Conservation (phyloP, 1,284 basidiomycete species). For the Moesziomyces sp. region DNA sequence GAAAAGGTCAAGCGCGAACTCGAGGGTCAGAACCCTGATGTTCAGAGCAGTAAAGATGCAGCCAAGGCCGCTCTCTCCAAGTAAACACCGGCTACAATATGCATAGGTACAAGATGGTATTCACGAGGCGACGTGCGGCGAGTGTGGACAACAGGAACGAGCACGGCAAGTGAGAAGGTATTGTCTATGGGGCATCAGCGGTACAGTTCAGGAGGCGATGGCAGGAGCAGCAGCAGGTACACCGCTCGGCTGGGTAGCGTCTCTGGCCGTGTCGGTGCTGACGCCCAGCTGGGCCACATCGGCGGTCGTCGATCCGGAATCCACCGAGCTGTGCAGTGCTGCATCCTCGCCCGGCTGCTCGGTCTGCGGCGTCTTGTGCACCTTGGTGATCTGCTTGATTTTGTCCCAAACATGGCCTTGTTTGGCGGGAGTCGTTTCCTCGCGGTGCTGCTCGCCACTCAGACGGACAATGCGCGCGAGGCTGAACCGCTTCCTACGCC, state of each 20-base stretch:
- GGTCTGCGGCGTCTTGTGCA: not conserved
- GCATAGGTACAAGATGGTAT: not conserved
- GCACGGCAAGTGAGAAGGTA: not conserved
- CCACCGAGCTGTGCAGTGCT: not conserved
- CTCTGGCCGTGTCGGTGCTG: constrained; percentile 1
- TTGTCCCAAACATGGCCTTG: constrained; percentile 15
- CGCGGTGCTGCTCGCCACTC: constrained; percentile 4
- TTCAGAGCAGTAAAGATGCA: constrained; percentile 16
- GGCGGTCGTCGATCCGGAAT: constrained; percentile 9
- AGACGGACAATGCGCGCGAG: constrained; percentile 5
- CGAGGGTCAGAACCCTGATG: constrained; percentile 17
- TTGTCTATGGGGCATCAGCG: too few species aligned
- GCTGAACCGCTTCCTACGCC: constrained; percentile 15
- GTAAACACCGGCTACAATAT: not conserved
- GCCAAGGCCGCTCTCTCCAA: constrained; percentile 34
- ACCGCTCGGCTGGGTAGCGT: constrained; percentile 1
- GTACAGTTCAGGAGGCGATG: not conserved
- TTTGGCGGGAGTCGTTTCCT: not conserved
- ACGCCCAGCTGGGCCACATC: not conserved
- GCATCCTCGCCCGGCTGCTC: not conserved
- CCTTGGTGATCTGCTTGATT: constrained; percentile 9
- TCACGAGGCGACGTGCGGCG: not conserved
- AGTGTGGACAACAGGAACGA: constrained; percentile 1
- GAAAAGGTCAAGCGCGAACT: constrained; percentile 58
- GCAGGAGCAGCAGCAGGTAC: constrained; percentile 5